These are phyloP conservation scores for Pseudogymnoascus sp. DNA, from an alignment of 2,329 filamentous ascomycete genomes.

Conservation along the genomic window DNA sequence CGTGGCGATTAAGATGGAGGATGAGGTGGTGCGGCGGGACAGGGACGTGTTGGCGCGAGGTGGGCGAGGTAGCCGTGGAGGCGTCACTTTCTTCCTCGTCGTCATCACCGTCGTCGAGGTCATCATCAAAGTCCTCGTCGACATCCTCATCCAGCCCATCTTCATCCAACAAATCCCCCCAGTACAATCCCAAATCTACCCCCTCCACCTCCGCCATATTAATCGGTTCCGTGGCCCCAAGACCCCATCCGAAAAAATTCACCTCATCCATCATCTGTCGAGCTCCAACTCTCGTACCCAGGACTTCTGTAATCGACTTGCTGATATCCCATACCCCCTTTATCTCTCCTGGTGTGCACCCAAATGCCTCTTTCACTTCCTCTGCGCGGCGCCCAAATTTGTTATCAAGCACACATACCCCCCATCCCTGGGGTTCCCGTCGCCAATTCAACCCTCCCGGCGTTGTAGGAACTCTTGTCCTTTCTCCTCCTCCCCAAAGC, in stretches of 20 bases:
- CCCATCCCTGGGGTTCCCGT: conserved; percentile 21
- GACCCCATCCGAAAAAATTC: background rate
- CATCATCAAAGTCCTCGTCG: background rate
- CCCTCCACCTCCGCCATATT: background rate
- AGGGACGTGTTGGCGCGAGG: background rate
- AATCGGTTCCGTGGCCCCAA: background rate
- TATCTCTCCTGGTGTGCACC: background rate
- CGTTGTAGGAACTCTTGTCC: background rate
- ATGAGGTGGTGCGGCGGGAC: background rate
- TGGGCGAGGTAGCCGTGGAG: background rate
- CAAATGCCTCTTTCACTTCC: background rate
- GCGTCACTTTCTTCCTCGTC: background rate
- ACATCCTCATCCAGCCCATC: background rate
- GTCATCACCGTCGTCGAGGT: background rate
- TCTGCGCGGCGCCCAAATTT: background rate
- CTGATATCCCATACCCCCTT: background rate
- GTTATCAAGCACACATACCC: conserved; percentile 18
- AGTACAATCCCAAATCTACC: background rate
- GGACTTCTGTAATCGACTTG: background rate
- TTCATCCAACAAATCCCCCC: background rate
- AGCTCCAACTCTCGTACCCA: background rate
- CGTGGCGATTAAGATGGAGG: background rate
- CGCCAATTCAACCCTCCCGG: background rate
- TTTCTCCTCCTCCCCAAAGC: background rate
- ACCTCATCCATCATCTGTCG: background rate